Evolutionary conservation across 176 grass and related monocot species (phyloP).

Genomic region (Musa acuminata): DNA sequence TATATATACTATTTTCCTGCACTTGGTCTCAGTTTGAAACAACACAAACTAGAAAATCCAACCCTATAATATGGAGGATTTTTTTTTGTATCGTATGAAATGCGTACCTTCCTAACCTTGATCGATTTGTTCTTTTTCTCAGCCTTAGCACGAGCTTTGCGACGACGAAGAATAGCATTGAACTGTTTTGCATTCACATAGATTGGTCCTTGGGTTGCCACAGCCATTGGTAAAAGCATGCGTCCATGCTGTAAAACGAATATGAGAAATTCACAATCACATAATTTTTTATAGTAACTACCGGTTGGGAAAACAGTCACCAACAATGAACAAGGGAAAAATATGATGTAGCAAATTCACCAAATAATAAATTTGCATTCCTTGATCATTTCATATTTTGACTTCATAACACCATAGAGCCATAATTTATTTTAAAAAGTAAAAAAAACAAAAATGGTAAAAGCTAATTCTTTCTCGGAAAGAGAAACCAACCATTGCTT

Average conservation of each 20-base stretch:
- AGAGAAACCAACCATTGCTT: constrained; percentile 9
- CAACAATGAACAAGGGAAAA: too few species aligned
- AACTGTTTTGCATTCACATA: constrained; percentile 7
- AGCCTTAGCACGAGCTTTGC: constrained; percentile 4
- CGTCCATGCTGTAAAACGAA: neutral
- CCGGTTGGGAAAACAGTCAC: too few species aligned
- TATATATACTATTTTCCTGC: too few species aligned
- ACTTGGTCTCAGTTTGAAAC: too few species aligned
- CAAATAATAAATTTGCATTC: neutral
- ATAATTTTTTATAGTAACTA: neutral
- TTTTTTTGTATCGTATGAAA: too few species aligned
- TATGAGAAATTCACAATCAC: neutral
- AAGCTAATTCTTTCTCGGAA: neutral
- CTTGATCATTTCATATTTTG: neutral
- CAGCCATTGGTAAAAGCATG: constrained; percentile 2
- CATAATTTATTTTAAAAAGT: neutral
- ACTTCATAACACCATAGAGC: neutral
- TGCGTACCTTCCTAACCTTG: constrained; percentile 9
- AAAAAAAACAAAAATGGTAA: neutral
- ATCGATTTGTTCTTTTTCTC: neutral
- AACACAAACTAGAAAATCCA: too few species aligned
- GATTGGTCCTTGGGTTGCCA: neutral
- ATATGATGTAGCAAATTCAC: neutral
- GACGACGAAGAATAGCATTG: constrained; percentile 6
- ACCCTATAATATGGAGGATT: constrained; percentile 5